These are phyloP conservation scores for Melampsora occidentalis DNA, from an alignment of 1,284 basidiomycete species.

Conservation along the genomic window DNA sequence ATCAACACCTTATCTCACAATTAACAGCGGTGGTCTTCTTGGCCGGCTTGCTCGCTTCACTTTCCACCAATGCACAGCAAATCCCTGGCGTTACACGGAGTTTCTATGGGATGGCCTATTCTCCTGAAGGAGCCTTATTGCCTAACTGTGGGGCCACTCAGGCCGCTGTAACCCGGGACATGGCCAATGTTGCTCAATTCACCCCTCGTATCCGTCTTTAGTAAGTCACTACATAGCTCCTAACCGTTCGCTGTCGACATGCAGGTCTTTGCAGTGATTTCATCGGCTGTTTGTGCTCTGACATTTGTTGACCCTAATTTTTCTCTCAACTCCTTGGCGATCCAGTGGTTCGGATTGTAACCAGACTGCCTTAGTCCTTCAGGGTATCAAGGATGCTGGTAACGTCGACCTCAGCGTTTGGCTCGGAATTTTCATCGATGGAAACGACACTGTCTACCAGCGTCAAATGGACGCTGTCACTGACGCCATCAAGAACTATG, in stretches of 20 bases:
- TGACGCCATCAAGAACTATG: slow-evolving; percentile 71
- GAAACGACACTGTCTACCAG: slow-evolving; percentile 66
- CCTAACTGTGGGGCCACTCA: slow-evolving; percentile 56
- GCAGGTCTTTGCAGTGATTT: not conserved
- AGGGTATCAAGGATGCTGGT: slow-evolving; percentile 74
- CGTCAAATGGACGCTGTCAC: slow-evolving; percentile 70
- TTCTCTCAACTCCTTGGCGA: not conserved
- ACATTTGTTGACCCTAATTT: not conserved
- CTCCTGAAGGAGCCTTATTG: slow-evolving; percentile 43
- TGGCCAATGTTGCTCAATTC: slow-evolving; percentile 55
- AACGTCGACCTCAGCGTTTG: slow-evolving; percentile 82
- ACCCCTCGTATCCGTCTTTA: slow-evolving; percentile 52
- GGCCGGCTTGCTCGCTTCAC: not conserved
- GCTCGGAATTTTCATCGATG: slow-evolving; percentile 73
- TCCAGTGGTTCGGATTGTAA: slow-evolving; percentile 59
- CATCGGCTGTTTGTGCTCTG: not conserved
- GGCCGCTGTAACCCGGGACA: slow-evolving; percentile 57
- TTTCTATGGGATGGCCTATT: slow-evolving; percentile 43
- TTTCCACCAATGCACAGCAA: not conserved
- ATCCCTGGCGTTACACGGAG: slow-evolving; percentile 11
- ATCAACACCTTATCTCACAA: not conserved
- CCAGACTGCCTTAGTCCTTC: slow-evolving; percentile 61
- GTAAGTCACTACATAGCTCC: slow-evolving; percentile 26
- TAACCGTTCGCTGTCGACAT: not conserved
- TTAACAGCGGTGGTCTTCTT: not conserved